phyloP scores from a whole-genome alignment of 805 yeast genomes.

The Candida lessepsii region DNA sequence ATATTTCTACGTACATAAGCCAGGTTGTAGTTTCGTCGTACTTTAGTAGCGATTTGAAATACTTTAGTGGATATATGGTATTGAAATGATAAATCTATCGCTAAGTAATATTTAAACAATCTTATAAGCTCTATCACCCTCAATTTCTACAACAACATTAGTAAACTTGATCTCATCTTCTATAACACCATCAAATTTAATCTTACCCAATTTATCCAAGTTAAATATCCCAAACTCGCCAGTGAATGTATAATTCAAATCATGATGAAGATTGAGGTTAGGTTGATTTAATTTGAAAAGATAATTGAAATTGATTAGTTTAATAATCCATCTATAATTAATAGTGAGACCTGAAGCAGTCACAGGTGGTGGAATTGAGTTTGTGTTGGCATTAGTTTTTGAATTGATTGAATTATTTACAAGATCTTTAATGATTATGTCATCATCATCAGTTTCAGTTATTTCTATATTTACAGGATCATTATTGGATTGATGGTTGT shows the following conservation, averaged over 20 bases:
- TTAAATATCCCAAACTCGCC: constrained; percentile 14
- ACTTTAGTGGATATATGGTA: too few species aligned
- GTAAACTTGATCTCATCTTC: constrained; percentile 14
- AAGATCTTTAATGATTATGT: background rate
- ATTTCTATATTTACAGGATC: too few species aligned
- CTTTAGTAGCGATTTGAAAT: too few species aligned
- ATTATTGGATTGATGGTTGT: too few species aligned
- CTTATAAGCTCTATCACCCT: constrained; percentile 11
- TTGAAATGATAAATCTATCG: too few species aligned
- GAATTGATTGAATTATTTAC: background rate
- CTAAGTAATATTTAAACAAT: constrained; percentile 11
- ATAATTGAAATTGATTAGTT: constrained; percentile 10
- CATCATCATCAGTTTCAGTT: too few species aligned
- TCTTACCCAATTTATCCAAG: constrained; percentile 10
- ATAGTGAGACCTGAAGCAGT: constrained; percentile 7
- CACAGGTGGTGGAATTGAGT: background rate
- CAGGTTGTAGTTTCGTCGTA: too few species aligned
- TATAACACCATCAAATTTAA: constrained; percentile 12
- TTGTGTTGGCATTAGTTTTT: background rate
- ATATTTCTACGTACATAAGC: background rate
- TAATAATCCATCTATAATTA: constrained; percentile 13
- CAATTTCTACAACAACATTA: constrained; percentile 9
- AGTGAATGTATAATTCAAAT: constrained; percentile 10
- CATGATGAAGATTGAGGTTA: constrained; percentile 9
- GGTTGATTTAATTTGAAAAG: constrained; percentile 14